Percentiles rank a stretch among this genome's conserved stretches.
Conservation (phyloP, 2,329 filamentous ascomycete genomes). For the Herpotrichia juniperi region DNA sequence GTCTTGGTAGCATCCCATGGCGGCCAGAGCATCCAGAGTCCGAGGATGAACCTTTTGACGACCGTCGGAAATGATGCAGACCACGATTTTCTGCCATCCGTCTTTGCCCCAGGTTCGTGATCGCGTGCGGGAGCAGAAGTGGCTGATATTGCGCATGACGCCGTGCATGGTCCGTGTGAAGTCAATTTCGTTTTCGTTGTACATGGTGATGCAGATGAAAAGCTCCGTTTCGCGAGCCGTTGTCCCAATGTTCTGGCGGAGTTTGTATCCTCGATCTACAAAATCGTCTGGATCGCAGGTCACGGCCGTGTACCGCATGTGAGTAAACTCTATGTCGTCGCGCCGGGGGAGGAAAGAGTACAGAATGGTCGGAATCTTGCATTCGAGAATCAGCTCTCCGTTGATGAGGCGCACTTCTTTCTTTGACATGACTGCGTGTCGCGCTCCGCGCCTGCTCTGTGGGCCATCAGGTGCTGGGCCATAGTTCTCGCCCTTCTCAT, state of each 20-base stretch:
- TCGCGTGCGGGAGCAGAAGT: conserved; percentile 91
- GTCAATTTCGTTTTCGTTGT: conserved; percentile 96
- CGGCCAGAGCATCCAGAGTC: conserved; percentile 90
- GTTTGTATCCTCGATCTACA: conserved; percentile 83
- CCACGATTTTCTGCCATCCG: conserved; percentile 99
- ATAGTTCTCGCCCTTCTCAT: conserved; percentile 61
- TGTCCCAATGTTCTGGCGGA: conserved; percentile 86
- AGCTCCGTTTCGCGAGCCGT: conserved; percentile 90
- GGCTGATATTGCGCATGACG: conserved; percentile 96
- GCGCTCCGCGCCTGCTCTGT: conserved; percentile 85
- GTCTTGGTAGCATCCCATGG: conserved; percentile 97
- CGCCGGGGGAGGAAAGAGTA: conserved; percentile 95
- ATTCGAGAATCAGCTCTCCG: conserved; percentile 95
- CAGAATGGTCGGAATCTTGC: conserved; percentile 97
- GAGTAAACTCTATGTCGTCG: conserved; percentile 94
- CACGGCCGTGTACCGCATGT: conserved; percentile 99
- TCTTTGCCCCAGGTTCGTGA: conserved; percentile 96
- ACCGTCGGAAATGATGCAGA: conserved; percentile 94
- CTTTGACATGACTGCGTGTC: conserved; percentile 84
- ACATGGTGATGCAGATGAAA: conserved; percentile 98
- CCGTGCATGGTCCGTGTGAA: conserved; percentile 99
- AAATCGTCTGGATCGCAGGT: conserved; percentile 98
- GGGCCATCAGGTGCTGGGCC: conserved; percentile 85
- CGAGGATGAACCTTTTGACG: conserved; percentile 91
- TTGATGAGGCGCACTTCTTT: conserved; percentile 97